Base-by-base conservation (phyloP, 495 filamentous ascomycete genomes). In the Ramalina intermedia region DNA sequence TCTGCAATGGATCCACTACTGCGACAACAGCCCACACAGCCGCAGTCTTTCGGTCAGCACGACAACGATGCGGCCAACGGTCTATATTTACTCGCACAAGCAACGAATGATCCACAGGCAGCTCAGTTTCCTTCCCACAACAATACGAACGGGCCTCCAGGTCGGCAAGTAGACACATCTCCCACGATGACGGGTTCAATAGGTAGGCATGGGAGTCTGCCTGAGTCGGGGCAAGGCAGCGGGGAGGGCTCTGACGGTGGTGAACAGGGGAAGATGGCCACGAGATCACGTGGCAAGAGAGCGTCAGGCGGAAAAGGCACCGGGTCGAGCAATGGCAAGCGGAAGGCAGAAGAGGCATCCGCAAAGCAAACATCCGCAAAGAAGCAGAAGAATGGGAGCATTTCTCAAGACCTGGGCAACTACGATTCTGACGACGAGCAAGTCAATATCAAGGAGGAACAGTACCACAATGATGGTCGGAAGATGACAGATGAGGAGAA, bases 401-500 rank as follows among this genome's bases (percentile, higher is more conserved):
- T 65, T 48, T 74, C 78, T 41, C 20, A 44, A 2, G 73, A 77
- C 36, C 65, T 74, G 9, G 70, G 75, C 33, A 69, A 73, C 46
- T 72, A 69, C 35, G 72, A 80, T 39, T 70, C 74, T 1, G 74
- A 73, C 7, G 72, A 75, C 7, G 67, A 69, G n/a, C 65, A 80
- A 23, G 70, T 74, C 8, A 74, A 78, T 47, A 71, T 70, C 9
- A 70, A 76, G 42, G 59, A 70, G 61, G 64, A 70, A 52, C 58
- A 69, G 55, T 50, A 46, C 35, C 41, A 57, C 41, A 42, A 63
- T 41, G 48, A 66, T 59, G 65, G 65, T 37, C 84, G 80, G 70
- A 98, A 96, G 69, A 96, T 96, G 93, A 96, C 91, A 12, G 91
- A 98, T 55, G 91, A 96, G 61, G 91, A 98, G 67, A 98, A 98